Base-by-base conservation (phyloP, 331 rosid genomes). In the Erythrophleum ivorense region DNA sequence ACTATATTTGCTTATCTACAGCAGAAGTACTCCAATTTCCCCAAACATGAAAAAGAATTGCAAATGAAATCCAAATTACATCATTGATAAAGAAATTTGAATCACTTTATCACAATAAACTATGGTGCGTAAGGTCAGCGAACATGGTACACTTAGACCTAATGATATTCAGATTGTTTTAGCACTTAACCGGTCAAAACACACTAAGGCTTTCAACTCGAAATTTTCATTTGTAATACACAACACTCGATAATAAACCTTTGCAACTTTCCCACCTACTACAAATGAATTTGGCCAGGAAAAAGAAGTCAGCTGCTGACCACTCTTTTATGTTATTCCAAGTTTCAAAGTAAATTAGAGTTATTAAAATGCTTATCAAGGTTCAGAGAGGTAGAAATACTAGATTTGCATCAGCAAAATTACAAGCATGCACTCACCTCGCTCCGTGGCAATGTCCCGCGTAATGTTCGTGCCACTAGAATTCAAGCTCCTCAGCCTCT, bases 401-500 rank as follows among this genome's bases (percentile, higher is more conserved):
- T 71, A 71, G 2, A 65, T 40, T 34, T 11, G n/a, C 66, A 62
- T 38, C n/a, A 31, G 54, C 50, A 48, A 78, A 38, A 80, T 38
- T 49, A 85, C 71, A 71, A 14, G 21, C 54, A 74, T 9, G 57
- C 74, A 83, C 90, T 73, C 18, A 92, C 98, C 96, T 83, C 87
- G 90, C 75, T 94, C 96, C 83, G 64, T 76, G 73, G 86, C 81
- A 73, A 70, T 69, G 80, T 84, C 55, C 43, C 40, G 78, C 1
- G 75, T 41, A 5, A 45, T 13, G 67, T 58, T 48, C 19, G 71
- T 78, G 29, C 85, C 81, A 69, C 80, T 85, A 60, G 81, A 76
- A 85, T 86, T 88, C 91, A 88, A 85, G 74, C 78, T 80, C 88
- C 82, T 91, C 67, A 96, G 74, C 85, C 87, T 88, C 76, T 76